phyloP scores from a whole-genome alignment of 192 early-diverging fungal genomes.

The Coemansia erecta region DNA sequence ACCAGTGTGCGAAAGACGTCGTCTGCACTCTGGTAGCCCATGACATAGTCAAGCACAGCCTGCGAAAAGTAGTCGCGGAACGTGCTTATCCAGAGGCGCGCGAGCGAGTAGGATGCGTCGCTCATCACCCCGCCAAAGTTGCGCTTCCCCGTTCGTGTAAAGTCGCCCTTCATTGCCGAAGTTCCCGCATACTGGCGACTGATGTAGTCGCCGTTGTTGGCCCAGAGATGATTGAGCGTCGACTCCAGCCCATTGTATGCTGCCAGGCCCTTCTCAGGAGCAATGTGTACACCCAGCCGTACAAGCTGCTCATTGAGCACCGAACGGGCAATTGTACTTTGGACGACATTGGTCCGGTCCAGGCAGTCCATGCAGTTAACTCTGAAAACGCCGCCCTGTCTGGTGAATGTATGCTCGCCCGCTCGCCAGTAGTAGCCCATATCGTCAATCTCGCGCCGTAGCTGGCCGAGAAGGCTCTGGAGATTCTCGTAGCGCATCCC shows the following conservation, averaged over 20 bases:
- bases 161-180: slow-evolving; percentile 75
- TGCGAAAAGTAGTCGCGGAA: slow-evolving; percentile 74
- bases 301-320: slow-evolving; percentile 67
- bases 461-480: slow-evolving; percentile 65
- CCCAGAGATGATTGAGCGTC: slow-evolving; percentile 70
- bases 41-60: slow-evolving; percentile 42
- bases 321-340: slow-evolving; percentile 63
- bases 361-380: slow-evolving; percentile 99
- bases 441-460: slow-evolving; percentile 64
- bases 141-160: slow-evolving; percentile 72
- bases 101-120: slow-evolving; percentile 74
- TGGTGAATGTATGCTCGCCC: slow-evolving; percentile 20
- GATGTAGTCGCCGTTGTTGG: slow-evolving; percentile 79
- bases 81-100: slow-evolving; percentile 71
- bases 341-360: slow-evolving; percentile 93
- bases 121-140: slow-evolving; percentile 72
- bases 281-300: slow-evolving; percentile 64
- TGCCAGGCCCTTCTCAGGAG: slow-evolving; percentile 62
- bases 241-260: slow-evolving; percentile 65
- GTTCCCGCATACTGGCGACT: slow-evolving; percentile 77
- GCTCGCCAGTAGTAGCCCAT: slow-evolving; percentile 58
- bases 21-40: slow-evolving; percentile 31
- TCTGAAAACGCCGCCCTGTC: slow-evolving; percentile 59
- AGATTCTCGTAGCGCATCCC: slow-evolving; percentile 92
- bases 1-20: slow-evolving; percentile 46